These are phyloP conservation scores for Scedosporium boydii DNA, from an alignment of 2,329 filamentous ascomycete species.

Conservation along the genomic window DNA sequence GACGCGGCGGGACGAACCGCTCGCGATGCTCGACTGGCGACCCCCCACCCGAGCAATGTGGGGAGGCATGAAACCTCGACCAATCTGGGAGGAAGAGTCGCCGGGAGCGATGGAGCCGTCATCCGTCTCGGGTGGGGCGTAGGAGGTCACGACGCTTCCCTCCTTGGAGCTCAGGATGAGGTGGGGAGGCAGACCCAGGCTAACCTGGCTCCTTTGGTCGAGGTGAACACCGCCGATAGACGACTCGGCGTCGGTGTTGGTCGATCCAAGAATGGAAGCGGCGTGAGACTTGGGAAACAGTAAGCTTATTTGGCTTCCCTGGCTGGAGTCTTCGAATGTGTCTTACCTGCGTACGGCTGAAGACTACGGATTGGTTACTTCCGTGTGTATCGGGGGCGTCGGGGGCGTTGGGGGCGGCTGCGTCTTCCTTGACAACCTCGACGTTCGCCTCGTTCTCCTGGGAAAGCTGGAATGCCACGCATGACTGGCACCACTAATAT, in stretches of 20 bases:
- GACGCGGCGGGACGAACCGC: neutral
- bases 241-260: neutral
- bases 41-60: neutral
- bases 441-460: slow-evolving; percentile 11
- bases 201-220: neutral
- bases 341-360: too few species aligned
- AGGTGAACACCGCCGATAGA: neutral
- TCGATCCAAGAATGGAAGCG: neutral
- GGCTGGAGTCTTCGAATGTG: too few species aligned
- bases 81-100: neutral
- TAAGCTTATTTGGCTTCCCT: neutral
- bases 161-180: neutral
- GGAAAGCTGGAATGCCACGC: slow-evolving; percentile 24
- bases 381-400: neutral
- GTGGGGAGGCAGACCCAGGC: neutral
- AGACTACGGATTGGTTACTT: neutral
- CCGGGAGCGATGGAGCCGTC: neutral
- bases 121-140: neutral
- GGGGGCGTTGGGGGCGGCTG: too few species aligned
- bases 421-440: slow-evolving; percentile 16
- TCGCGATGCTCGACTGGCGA: neutral
- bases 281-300: neutral
- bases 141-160: neutral
- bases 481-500: slow-evolving; percentile 23
- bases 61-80: neutral